Evolutionary conservation across 768 basidiomycete genomes (phyloP), one percentile per base, ranked within the genome.

Genomic region (Psilocybe sp.): DNA sequence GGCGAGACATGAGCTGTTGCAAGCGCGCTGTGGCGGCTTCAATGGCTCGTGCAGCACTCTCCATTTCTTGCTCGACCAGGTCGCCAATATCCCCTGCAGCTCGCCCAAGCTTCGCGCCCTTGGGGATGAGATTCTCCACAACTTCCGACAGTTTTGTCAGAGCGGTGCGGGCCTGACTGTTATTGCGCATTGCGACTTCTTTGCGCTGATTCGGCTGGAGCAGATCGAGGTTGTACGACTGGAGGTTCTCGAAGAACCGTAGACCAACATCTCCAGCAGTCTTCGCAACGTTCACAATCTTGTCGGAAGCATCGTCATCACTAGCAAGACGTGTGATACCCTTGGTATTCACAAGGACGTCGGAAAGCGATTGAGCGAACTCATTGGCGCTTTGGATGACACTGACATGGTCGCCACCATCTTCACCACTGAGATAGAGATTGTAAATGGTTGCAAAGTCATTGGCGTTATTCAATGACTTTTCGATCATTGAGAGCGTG

Each of bases 311-410:
- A 45, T 98, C 94, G 49, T 97, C 94, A 54, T 94, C 87, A 53
- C 85, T 84, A 43, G 92, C 84, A 43, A 99, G 79, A 32, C 95
- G 91, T 10, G 94, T 98, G 62, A 97, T 87, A 28, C 97, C 97
- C 72, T 98, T 98, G 46, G 92, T 86, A 68, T 92, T 97, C 69
- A 87, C 81, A 50, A 99, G 72, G 38, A 97, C 94, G 51, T 99
- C 97, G 3, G 91, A 78, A 40, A 98, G 73, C 5, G 89, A 85
- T 68, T 99, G 97, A 0, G 96, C 95, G 49, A 98, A 85, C 62
- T 96, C 94, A 70, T 98, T 98, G 52, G 96, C 92, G 43, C 88
- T 84, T 70, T 97, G 97, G 76, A 99, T 98, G 49, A 98, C 97
- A 44, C 97, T 92, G 54, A 99, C 97, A 63, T 98, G 84, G 46